A percentile compares a stretch with the other conserved stretches of the same genome.
phyloP scores from a whole-genome alignment of 2,329 filamentous ascomycete species.

The Nothopassalora personata region DNA sequence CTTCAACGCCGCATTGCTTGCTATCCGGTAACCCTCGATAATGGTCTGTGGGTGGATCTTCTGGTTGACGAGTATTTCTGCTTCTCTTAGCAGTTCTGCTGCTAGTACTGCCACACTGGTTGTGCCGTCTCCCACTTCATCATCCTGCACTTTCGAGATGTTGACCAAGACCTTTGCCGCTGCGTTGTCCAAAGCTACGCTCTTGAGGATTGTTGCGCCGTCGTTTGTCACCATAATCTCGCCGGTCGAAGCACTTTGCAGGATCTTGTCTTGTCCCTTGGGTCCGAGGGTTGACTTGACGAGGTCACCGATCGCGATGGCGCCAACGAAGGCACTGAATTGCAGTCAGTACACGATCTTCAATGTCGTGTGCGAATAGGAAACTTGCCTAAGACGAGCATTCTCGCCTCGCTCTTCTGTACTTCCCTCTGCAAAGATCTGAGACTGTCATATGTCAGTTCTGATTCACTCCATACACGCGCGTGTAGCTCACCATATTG shows the following conservation, averaged over 20 bases:
- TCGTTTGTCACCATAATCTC: slow-evolving; percentile 99
- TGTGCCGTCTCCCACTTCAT: slow-evolving; percentile 96
- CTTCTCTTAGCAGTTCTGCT: slow-evolving; percentile 89
- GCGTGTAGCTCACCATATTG: neutral
- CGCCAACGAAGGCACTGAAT: slow-evolving; percentile 77
- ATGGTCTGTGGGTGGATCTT: slow-evolving; percentile 99
- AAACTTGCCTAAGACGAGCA: slow-evolving; percentile 21
- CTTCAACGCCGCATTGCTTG: slow-evolving; percentile 77
- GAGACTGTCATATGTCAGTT: slow-evolving; percentile 13
- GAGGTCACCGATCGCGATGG: slow-evolving; percentile 93
- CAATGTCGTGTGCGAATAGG: neutral
- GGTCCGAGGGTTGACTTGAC: slow-evolving; percentile 96
- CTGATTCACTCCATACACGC: neutral
- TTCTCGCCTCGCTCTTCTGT: slow-evolving; percentile 24
- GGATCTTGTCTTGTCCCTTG: slow-evolving; percentile 90
- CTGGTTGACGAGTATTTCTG: slow-evolving; percentile 93
- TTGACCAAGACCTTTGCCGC: slow-evolving; percentile 98
- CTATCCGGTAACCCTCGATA: slow-evolving; percentile 98
- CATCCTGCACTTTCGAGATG: slow-evolving; percentile 98
- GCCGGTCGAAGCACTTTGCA: slow-evolving; percentile 65
- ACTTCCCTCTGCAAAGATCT: slow-evolving; percentile 23
- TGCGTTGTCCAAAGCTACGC: slow-evolving; percentile 96
- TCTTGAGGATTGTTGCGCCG: slow-evolving; percentile 95
- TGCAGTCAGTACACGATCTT: slow-evolving; percentile 8
- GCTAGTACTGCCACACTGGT: slow-evolving; percentile 96